A percentile compares a stretch with the other conserved stretches of the same genome.
phyloP scores from a whole-genome alignment of 306 rosid species.

The Alnus rubra region DNA sequence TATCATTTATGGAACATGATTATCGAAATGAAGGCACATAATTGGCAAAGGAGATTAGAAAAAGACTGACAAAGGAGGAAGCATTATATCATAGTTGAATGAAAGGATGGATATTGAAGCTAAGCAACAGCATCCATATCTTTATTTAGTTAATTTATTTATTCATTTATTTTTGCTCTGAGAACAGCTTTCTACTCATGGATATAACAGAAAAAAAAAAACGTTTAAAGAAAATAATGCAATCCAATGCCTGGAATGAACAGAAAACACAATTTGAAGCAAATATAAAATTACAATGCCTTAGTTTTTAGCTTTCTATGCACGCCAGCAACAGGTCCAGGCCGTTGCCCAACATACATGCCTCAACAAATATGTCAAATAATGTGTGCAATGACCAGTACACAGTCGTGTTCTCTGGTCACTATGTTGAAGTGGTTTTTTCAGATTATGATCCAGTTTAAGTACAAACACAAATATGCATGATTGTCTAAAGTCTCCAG shows the following conservation, averaged over 20 bases:
- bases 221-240: background rate
- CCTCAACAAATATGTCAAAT: background rate
- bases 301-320: background rate
- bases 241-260: background rate
- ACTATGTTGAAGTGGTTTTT: background rate
- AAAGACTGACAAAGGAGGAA: background rate
- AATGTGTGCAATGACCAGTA: background rate
- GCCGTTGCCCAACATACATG: background rate
- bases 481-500: background rate
- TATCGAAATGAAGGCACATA: slow-evolving; percentile 16
- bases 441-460: background rate
- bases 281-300: background rate
- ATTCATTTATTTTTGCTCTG: background rate
- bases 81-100: background rate
- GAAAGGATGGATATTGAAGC: background rate
- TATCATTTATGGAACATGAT: slow-evolving; percentile 27
- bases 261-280: background rate
- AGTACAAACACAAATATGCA: background rate
- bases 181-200: background rate
- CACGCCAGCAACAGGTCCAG: background rate
- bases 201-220: background rate
- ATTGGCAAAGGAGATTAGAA: background rate
- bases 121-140: background rate
- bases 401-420: background rate
- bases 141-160: background rate